Base-by-base conservation (phyloP, 2,329 filamentous ascomycete genomes). In the Neofusicoccum kwambonambiense region DNA sequence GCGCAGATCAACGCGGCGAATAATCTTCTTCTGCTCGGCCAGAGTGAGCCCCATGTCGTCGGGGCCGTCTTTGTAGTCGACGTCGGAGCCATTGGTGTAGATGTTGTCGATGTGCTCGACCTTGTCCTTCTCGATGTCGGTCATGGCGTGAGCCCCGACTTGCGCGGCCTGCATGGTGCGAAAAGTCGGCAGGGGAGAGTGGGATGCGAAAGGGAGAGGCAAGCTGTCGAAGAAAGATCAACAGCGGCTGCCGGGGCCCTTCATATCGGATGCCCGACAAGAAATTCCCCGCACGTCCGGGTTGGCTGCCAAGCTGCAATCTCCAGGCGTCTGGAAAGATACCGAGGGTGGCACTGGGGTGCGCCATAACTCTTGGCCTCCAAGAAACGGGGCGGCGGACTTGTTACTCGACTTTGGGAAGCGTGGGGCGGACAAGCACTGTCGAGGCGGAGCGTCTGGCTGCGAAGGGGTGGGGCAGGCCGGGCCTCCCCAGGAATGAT, bases 11-110 rank as follows among this genome's bases (percentile, higher is more conserved):
- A 95, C 81, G 12, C 87, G 86, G 64, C 84, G 82, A 47, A 93
- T 86, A 71, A 95, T 91, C 47, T 79, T 83, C 73, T 81, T 86
- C 77, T 90, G 85, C 77, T 94, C 88, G 17, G 81, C 76, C 0
- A 82, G 81, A 0, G 85, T 83, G 75, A 89, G 88, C 50, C 77
- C 76, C 64, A 54, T 27, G 17, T 52, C 41, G 15, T 62, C 58
- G 6, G 45, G 44, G 34, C 56, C 42, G 4, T n/a, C 31, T 13
- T 50, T 62, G 45, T 9, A 50, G 34, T 62, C 58, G 45, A 42
- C 22, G 19, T 64, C 62, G 15, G 62, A 64, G 9, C 51, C 52
- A 58, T 58, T 58, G 41, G 35, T 19, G 17, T 58, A 27, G n/a
- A 58, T 37, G 13, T 57, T 41, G 42, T 64, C 62, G 44, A 64